Evolutionary conservation across 495 filamentous ascomycete genomes (phyloP).

Genomic region (Trichoderma gamsii): DNA sequence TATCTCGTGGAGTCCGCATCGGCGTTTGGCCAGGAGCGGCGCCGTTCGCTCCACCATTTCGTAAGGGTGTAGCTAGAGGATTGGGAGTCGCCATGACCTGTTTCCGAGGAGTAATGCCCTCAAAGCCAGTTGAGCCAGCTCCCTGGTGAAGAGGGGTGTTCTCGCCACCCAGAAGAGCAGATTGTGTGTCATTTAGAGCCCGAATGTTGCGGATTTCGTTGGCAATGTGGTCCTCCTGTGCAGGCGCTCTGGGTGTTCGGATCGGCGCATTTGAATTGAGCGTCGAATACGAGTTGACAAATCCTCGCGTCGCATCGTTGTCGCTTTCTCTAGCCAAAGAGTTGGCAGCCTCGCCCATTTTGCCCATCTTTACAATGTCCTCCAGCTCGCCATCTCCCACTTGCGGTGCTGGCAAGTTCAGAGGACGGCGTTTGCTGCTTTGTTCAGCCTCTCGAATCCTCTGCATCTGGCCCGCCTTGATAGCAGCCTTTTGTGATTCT

Average conservation of each 20-base stretch:
- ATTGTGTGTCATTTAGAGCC: constrained; percentile 88
- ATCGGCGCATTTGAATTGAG: constrained; percentile 83
- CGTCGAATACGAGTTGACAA: constrained; percentile 76
- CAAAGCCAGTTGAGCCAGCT: constrained; percentile 76
- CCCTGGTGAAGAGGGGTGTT: constrained; percentile 86
- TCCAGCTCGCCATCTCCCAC: constrained; percentile 90
- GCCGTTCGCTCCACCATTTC: constrained; percentile 56
- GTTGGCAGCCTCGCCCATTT: constrained; percentile 86
- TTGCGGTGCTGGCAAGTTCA: constrained; percentile 81
- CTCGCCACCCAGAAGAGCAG: constrained; percentile 89
- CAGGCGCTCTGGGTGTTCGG: constrained; percentile 80
- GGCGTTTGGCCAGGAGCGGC: constrained; percentile 72
- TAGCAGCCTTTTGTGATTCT: constrained; percentile 75
- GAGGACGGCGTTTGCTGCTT: constrained; percentile 77
- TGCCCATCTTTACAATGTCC: constrained; percentile 97
- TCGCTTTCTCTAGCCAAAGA: constrained; percentile 69
- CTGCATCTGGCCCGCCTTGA: constrained; percentile 91
- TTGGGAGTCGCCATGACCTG: constrained; percentile 86
- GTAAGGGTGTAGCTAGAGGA: constrained; percentile 87
- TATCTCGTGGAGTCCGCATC: constrained; percentile 84
- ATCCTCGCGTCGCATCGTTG: constrained; percentile 75
- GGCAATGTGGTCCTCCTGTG: constrained; percentile 89
- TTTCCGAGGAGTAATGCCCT: constrained; percentile 73
- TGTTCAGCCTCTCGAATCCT: constrained; percentile 94
- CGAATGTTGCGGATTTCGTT: constrained; percentile 96